Evolutionary conservation across 2,329 filamentous ascomycete genomes (phyloP).

Genomic region (Monosporascus sp.): DNA sequence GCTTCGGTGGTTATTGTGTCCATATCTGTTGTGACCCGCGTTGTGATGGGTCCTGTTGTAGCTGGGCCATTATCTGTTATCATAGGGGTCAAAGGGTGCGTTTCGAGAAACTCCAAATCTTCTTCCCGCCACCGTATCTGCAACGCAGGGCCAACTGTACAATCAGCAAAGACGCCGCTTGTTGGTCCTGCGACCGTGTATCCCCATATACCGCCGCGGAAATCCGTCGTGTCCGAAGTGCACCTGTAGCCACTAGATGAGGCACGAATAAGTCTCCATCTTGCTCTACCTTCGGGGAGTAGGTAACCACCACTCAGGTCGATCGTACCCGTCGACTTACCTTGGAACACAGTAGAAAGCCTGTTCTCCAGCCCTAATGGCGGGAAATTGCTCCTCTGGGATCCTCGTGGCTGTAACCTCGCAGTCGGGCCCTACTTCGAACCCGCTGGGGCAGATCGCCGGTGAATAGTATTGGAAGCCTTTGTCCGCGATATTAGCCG

Average conservation of each 20-base stretch:
- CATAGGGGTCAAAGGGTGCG: conserved; percentile 32
- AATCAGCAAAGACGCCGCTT: conserved; percentile 7
- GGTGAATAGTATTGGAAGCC: conserved; percentile 37
- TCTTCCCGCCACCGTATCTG: conserved; percentile 33
- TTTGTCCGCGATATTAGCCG: conserved; percentile 25
- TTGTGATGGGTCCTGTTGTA: not conserved
- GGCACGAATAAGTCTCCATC: not conserved
- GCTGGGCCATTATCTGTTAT: conserved; percentile 9
- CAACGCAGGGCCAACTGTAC: conserved; percentile 31
- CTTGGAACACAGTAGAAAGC: conserved; percentile 27
- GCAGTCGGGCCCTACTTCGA: conserved; percentile 28
- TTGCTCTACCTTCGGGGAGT: no score
- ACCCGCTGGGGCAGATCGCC: conserved; percentile 33
- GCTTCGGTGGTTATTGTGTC: not conserved
- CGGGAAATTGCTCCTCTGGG: conserved; percentile 25
- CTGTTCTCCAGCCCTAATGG: conserved; percentile 24
- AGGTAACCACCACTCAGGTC: conserved; percentile 1
- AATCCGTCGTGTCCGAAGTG: conserved; percentile 35
- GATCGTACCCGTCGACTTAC: conserved; percentile 11
- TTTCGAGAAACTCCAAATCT: conserved; percentile 29
- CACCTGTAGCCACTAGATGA: conserved; percentile 29
- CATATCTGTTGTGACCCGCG: not conserved
- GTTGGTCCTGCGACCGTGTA: conserved; percentile 17
- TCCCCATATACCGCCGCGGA: conserved; percentile 34
- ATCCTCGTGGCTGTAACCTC: conserved; percentile 18